A percentile compares a stretch with the other conserved stretches of the same genome.
Conservation (phyloP, 805 yeast genomes). For the Citeromyces matritensis region DNA sequence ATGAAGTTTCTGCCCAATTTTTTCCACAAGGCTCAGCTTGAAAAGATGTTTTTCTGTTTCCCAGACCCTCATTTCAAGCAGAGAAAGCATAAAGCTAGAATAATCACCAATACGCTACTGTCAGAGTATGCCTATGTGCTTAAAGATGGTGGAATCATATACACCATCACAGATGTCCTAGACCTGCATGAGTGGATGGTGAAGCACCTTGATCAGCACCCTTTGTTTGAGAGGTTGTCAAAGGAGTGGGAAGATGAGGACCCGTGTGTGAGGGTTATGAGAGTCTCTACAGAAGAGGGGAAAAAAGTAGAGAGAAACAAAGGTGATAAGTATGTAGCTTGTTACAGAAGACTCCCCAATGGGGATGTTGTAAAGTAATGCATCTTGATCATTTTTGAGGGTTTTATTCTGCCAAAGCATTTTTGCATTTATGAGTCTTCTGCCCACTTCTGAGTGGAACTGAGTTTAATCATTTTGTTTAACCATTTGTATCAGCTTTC, state of each 20-base stretch:
- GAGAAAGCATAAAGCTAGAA: slow-evolving; percentile 94
- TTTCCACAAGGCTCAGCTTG: slow-evolving; percentile 66
- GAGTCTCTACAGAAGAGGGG: slow-evolving; percentile 93
- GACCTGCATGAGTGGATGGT: slow-evolving; percentile 97
- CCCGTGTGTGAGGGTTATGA: slow-evolving; percentile 76
- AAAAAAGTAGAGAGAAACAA: slow-evolving; percentile 87
- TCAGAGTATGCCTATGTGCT: slow-evolving; percentile 88
- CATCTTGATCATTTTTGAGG: no score
- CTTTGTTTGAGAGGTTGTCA: slow-evolving; percentile 69
- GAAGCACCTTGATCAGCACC: slow-evolving; percentile 78
- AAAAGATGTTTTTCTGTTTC: slow-evolving; percentile 93
- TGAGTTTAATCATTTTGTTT: neutral
- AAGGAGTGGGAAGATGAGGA: slow-evolving; percentile 73
- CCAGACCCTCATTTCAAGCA: slow-evolving; percentile 99
- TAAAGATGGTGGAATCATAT: slow-evolving; percentile 74
- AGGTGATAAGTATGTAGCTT: slow-evolving; percentile 80
- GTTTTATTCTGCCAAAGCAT: no score
- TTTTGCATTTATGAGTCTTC: no score
- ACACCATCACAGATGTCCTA: slow-evolving; percentile 91
- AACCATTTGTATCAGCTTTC: neutral
- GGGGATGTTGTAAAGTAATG: slow-evolving; percentile 19
- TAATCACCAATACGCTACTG: slow-evolving; percentile 75
- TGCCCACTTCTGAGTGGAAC: neutral
- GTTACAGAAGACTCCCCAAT: slow-evolving; percentile 60
- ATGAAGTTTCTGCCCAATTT: slow-evolving; percentile 96